phyloP scores from a whole-genome alignment of 2,329 filamentous ascomycete genomes.

The Diaporthe sp. region DNA sequence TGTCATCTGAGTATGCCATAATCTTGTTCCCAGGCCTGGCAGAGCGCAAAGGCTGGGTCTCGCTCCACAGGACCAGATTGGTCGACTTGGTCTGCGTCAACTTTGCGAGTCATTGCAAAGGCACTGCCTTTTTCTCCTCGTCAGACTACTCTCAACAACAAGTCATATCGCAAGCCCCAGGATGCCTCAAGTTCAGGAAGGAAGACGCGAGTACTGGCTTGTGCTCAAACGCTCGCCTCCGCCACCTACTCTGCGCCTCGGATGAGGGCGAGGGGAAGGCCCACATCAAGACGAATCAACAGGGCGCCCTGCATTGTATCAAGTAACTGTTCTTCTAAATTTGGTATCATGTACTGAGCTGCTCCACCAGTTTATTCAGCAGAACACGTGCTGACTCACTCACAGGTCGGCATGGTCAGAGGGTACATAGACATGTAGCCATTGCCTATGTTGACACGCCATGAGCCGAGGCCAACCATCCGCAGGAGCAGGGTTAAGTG shows the following conservation, averaged over 20 bases:
- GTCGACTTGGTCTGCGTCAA: background rate
- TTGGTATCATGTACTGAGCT: background rate
- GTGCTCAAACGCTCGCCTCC: background rate
- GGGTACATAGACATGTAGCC: background rate
- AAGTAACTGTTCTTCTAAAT: background rate
- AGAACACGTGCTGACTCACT: background rate
- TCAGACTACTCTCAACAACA: background rate
- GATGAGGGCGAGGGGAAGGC: background rate
- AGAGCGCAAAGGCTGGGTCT: background rate
- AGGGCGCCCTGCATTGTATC: background rate
- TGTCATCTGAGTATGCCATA: background rate
- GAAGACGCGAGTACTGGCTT: conserved; percentile 2
- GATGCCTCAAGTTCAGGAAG: background rate
- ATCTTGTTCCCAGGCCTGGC: background rate
- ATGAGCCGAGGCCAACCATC: background rate
- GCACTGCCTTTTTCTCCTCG: background rate
- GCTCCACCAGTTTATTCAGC: background rate
- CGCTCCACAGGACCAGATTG: background rate
- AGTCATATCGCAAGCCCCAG: background rate
- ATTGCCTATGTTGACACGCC: background rate
- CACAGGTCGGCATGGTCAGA: background rate
- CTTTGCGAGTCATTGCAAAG: background rate
- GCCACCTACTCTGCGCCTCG: background rate
- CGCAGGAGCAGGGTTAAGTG: background rate
- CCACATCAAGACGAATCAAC: background rate